Conservation (phyloP, 768 basidiomycete genomes). For the Mycena metata region DNA sequence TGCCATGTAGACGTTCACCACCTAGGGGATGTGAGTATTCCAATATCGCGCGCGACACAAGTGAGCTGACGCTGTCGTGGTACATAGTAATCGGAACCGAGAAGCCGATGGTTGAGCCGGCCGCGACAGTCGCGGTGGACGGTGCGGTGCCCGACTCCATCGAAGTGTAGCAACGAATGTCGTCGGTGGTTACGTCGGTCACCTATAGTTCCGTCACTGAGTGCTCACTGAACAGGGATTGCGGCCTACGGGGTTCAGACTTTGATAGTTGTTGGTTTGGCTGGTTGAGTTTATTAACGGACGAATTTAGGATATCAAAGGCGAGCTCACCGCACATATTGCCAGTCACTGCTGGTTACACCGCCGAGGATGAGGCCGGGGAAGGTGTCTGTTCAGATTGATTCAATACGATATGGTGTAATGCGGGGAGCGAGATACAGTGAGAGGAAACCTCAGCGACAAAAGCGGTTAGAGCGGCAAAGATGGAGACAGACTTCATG, state of each 20-base stretch:
- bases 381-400: constrained; percentile 22
- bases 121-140: constrained; percentile 27
- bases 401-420: too few relatives aligned
- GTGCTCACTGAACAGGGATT: not conserved
- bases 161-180: constrained; percentile 33
- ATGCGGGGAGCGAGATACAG: not conserved
- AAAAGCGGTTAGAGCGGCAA: constrained; percentile 12
- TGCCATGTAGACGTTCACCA: constrained; percentile 36
- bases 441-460: constrained; percentile 24
- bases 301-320: not conserved
- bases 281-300: not conserved
- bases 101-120: constrained; percentile 31
- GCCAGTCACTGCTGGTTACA: constrained; percentile 16
- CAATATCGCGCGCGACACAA: too few relatives aligned
- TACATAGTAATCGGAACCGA: constrained; percentile 27
- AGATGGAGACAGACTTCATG: constrained; percentile 24
- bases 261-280: constrained; percentile 37
- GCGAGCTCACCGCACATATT: constrained; percentile 29
- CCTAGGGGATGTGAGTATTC: not conserved
- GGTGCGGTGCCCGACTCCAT: constrained; percentile 11
- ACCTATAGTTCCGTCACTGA: constrained; percentile 6
- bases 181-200: constrained; percentile 27
- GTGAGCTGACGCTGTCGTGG: constrained; percentile 29
- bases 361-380: constrained; percentile 31
- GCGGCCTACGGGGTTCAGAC: constrained; percentile 19